Percentiles rank a stretch among this genome's conserved stretches.
These are phyloP conservation scores for Catunica adiposa DNA, from an alignment of 2,329 filamentous ascomycete genomes.

Conservation along the genomic window DNA sequence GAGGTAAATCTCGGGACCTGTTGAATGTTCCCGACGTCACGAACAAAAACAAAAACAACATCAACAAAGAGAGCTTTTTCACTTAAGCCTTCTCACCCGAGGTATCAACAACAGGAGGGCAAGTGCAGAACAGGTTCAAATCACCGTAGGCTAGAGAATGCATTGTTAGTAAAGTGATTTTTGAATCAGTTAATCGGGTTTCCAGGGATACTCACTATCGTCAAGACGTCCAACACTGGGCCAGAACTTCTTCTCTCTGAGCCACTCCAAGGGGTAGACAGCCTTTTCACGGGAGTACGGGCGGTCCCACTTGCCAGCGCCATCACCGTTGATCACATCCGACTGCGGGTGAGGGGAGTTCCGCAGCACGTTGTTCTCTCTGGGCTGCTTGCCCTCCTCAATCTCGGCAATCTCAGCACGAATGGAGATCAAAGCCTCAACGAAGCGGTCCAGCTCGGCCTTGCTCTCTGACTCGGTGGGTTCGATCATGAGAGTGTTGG, in stretches of 20 bases:
- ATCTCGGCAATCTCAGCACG: constrained; percentile 68
- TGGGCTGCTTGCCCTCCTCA: constrained; percentile 61
- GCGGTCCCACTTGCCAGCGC: constrained; percentile 53
- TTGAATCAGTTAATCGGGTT: neutral
- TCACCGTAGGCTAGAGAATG: constrained; percentile 70
- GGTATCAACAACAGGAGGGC: constrained; percentile 61
- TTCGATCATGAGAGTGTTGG: constrained; percentile 95
- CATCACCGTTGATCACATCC: constrained; percentile 50
- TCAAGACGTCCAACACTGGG: constrained; percentile 72
- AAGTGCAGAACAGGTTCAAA: constrained; percentile 87
- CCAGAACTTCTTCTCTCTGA: constrained; percentile 97
- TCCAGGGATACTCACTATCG: constrained; percentile 48
- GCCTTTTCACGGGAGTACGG: constrained; percentile 67
- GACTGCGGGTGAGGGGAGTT: constrained; percentile 73
- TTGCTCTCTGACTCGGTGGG: constrained; percentile 89
- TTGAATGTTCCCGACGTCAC: constrained; percentile 2
- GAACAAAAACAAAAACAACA: constrained; percentile 4
- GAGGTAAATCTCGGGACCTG: neutral
- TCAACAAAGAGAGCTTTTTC: constrained; percentile 9
- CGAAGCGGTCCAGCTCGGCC: constrained; percentile 83
- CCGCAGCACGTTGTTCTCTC: constrained; percentile 69
- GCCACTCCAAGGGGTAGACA: constrained; percentile 67
- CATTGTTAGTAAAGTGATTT: constrained; percentile 3
- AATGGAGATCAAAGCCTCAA: constrained; percentile 76
- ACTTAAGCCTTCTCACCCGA: constrained; percentile 19